A percentile compares a stretch with the other conserved stretches of the same genome.
These are phyloP conservation scores for Fusarium stilboides DNA, from an alignment of 2,329 filamentous ascomycete genomes.

Conservation along the genomic window DNA sequence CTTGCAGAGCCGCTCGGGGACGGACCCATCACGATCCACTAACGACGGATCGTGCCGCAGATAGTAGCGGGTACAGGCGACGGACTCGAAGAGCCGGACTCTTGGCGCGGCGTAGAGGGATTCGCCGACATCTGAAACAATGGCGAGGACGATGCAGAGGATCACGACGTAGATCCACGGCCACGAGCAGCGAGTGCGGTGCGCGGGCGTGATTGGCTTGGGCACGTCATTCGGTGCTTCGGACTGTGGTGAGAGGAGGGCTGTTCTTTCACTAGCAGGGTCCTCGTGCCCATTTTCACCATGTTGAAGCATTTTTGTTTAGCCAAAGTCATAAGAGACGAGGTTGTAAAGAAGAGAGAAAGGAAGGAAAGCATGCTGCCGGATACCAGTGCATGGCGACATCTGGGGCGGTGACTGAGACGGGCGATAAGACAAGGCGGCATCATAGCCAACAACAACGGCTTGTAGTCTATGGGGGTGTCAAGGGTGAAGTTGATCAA, in stretches of 20 bases:
- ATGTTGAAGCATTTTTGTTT: constrained; percentile 1
- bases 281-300: not conserved
- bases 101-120: constrained; percentile 16
- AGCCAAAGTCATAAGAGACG: not conserved
- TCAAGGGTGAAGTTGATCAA: constrained; percentile 10
- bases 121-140: constrained; percentile 4
- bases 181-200: constrained; percentile 15
- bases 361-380: not conserved
- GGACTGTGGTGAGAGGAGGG: constrained; percentile 4
- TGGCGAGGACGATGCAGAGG: constrained; percentile 3
- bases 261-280: not conserved
- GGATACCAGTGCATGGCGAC: not conserved
- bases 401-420: constrained; percentile 6
- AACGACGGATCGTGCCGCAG: constrained; percentile 12
- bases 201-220: not conserved
- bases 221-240: not conserved
- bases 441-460: constrained; percentile 10
- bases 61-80: constrained; percentile 16
- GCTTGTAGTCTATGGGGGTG: not conserved
- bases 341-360: not conserved
- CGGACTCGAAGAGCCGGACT: constrained; percentile 14
- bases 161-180: constrained; percentile 11
- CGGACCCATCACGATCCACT: constrained; percentile 9
- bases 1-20: constrained; percentile 4
- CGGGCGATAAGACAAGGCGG: constrained; percentile 6